Conservation (phyloP, 345 rosid species). For the Laguncularia racemosa region DNA sequence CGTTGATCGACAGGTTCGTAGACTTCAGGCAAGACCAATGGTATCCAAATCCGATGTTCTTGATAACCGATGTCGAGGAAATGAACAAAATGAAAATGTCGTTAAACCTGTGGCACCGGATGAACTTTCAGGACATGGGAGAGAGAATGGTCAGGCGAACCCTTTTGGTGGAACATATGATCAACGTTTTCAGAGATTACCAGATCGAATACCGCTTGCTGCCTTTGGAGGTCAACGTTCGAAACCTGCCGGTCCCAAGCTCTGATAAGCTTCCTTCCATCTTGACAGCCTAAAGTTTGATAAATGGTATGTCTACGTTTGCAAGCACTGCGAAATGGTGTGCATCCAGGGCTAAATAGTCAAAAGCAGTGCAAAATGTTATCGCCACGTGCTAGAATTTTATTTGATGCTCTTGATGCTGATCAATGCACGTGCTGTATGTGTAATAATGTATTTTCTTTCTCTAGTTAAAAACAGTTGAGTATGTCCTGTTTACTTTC, state of each 20-base stretch:
- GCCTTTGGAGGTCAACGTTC: conserved; percentile 34
- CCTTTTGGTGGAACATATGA: conserved; percentile 26
- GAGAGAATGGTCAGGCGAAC: conserved; percentile 25
- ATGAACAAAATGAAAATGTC: conserved; percentile 39
- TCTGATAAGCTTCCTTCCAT: conserved; percentile 24
- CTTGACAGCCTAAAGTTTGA: conserved; percentile 19
- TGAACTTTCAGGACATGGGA: conserved; percentile 23
- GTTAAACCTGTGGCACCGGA: conserved; percentile 15
- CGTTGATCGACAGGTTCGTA: conserved; percentile 22
- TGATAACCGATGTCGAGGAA: conserved; percentile 33
- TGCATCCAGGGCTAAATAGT: too few species aligned
- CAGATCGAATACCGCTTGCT: conserved; percentile 33
- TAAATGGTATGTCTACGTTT: too few species aligned
- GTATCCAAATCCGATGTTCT: conserved; percentile 16
- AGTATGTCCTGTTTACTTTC: too few species aligned
- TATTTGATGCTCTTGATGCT: too few species aligned
- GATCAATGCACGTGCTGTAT: too few species aligned
- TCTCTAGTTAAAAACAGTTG: too few species aligned
- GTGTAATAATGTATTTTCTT: too few species aligned
- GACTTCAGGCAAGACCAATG: conserved; percentile 22
- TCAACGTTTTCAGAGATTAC: conserved; percentile 26
- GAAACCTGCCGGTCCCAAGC: conserved; percentile 17
- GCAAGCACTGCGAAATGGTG: too few species aligned
- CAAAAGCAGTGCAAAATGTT: too few species aligned
- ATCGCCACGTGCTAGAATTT: too few species aligned